Evolutionary conservation across 208 protist species (phyloP), one percentile per base, ranked within the genome.

Genomic region (Trypanosoma conorhini): DNA sequence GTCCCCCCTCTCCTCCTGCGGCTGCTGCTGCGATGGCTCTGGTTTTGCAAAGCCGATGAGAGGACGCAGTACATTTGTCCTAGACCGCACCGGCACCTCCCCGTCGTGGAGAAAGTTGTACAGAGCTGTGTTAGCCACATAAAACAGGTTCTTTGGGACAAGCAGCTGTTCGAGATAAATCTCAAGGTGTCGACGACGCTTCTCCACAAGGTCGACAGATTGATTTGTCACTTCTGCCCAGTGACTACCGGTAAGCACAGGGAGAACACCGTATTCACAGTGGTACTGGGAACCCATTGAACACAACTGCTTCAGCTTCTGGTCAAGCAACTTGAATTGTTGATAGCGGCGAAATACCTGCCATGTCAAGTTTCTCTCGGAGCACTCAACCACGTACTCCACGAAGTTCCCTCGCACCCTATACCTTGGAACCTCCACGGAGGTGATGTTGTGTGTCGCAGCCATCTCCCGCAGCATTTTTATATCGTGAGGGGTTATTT

Each of bases 181-280:
- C 55, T 96, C 87, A 3, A 96, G 69, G 55, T 83, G 90, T 7
- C 83, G 66, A 22, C 87, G 86, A 1, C 92, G 83, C 67, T 81
- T 81, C 51, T 94, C 87, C 19, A 96, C 89, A 28, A 92, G 79
- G 51, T 93, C 84, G 5, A 82, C 67, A 19, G 82, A 92, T 42
- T 95, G 89, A 61, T 96, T 96, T 30, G 92, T 96, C 38, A 95
- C 87, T 54, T 92, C 87, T 67, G 88, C 88, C 89, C 88, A 95
- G 70, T 92, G 86, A 33, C 85, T 94, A 30, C 85, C 81, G 2
- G 87, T 67, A 5, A 96, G 88, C 19, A 92, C 80, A 13, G 92
- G 92, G 22, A 96, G 66, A 24, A 88, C 87, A 22, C 92, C 92
- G 59, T 87, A 92, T 4, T 84, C 80, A 46, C 86, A 80, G 67